phyloP scores from a whole-genome alignment of 139 green algal species.

The Astrephomene gubernaculifera region DNA sequence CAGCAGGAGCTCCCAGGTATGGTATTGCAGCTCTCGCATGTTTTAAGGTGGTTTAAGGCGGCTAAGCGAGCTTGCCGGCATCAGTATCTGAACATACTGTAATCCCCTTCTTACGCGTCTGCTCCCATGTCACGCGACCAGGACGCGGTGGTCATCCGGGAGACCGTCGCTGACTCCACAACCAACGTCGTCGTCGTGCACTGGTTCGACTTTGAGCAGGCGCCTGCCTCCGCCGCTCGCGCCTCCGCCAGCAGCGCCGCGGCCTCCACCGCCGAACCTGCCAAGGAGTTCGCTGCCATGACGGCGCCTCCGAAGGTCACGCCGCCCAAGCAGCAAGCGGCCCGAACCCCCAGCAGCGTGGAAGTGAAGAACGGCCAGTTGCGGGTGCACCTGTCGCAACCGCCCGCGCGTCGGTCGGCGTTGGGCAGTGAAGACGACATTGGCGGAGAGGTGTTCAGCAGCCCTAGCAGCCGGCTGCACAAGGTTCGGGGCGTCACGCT shows the following conservation, averaged over 20 bases:
- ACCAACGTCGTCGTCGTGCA: constrained; percentile 40
- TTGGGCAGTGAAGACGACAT: constrained; percentile 35
- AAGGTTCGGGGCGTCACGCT: constrained; percentile 42
- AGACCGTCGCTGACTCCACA: constrained; percentile 40
- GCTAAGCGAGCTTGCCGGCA: no score
- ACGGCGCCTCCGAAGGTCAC: constrained; percentile 25
- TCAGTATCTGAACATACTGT: no score
- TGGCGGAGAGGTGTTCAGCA: not conserved
- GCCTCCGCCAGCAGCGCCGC: no score
- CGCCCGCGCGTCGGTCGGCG: not conserved
- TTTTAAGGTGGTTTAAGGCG: no score
- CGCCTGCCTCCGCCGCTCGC: no score
- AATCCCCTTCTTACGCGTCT: no score
- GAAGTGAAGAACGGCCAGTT: constrained; percentile 34
- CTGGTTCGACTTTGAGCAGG: constrained; percentile 37
- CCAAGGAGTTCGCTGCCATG: constrained; percentile 1
- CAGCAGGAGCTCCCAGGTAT: constrained; percentile 15
- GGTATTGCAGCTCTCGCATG: no score
- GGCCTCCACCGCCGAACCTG: not conserved
- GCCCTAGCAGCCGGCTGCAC: constrained; percentile 16
- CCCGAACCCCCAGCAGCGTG: constrained; percentile 42
- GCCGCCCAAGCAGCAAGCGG: constrained; percentile 21
- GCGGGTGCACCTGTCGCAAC: constrained; percentile 32
- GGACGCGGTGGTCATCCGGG: constrained; percentile 35
- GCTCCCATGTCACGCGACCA: no score